phyloP scores from a whole-genome alignment of 495 filamentous ascomycete genomes.

The Monascus purpureus region DNA sequence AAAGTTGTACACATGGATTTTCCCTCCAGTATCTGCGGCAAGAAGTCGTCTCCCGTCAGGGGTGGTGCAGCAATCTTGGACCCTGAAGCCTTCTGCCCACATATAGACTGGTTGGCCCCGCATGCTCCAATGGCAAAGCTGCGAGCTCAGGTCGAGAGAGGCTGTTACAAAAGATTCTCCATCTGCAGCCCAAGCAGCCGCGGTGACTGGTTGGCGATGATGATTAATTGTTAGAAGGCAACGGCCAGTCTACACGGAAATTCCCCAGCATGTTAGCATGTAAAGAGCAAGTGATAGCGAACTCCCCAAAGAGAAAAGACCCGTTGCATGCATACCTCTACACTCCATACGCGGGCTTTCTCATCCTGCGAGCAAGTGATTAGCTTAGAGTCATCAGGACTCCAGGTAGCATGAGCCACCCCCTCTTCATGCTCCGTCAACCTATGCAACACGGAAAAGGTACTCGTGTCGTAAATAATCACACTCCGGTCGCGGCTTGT shows the following conservation, averaged over 20 bases:
- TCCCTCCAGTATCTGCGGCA: slow-evolving; percentile 53
- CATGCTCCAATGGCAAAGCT: slow-evolving; percentile 53
- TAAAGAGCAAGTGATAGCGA: slow-evolving; percentile 7
- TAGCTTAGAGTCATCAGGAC: slow-evolving; percentile 74
- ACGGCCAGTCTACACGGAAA: slow-evolving; percentile 46
- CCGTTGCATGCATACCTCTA: slow-evolving; percentile 39
- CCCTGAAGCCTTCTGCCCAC: slow-evolving; percentile 56
- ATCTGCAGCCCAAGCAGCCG: slow-evolving; percentile 74
- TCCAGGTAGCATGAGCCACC: slow-evolving; percentile 75
- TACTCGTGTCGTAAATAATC: slow-evolving; percentile 68
- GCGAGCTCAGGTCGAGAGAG: slow-evolving; percentile 51
- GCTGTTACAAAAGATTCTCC: slow-evolving; percentile 68
- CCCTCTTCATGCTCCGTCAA: slow-evolving; percentile 50
- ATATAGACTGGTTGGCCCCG: slow-evolving; percentile 41
- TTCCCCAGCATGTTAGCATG: not conserved
- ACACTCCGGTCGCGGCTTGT: slow-evolving; percentile 61
- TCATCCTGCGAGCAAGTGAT: slow-evolving; percentile 68
- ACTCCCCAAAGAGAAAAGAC: slow-evolving; percentile 1
- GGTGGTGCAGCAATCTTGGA: slow-evolving; percentile 74
- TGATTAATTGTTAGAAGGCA: slow-evolving; percentile 49
- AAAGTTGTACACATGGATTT: slow-evolving; percentile 75
- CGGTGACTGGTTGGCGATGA: slow-evolving; percentile 68
- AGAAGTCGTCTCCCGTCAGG: slow-evolving; percentile 66
- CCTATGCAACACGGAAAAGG: slow-evolving; percentile 49
- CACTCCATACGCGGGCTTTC: slow-evolving; percentile 67